Evolutionary conservation across 2,329 filamentous ascomycete species (phyloP).

Genomic region (Colletotrichum tropicicola): DNA sequence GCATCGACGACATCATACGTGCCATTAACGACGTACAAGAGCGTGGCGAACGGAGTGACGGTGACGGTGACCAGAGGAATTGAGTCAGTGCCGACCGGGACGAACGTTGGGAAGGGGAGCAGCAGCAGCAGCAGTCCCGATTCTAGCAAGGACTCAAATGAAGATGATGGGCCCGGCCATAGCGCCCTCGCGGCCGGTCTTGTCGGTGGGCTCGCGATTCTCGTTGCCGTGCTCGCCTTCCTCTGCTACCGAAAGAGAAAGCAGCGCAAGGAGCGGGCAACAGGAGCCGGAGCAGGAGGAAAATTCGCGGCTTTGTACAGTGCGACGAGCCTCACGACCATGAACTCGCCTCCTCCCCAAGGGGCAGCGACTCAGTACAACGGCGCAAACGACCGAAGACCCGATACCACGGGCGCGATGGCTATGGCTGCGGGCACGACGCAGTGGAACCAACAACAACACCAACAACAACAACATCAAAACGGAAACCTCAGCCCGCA

Average conservation of each 20-base stretch:
- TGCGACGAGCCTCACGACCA: conserved; percentile 28
- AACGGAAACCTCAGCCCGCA: conserved; percentile 7
- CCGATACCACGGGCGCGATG: neutral
- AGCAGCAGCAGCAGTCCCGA: neutral
- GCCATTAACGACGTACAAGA: conserved; percentile 21
- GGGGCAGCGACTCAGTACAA: conserved; percentile 10
- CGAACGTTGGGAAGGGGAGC: neutral
- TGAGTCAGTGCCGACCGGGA: conserved; percentile 9
- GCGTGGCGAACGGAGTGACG: conserved; percentile 23
- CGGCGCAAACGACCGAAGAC: neutral
- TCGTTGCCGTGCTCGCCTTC: conserved; percentile 2
- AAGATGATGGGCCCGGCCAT: neutral
- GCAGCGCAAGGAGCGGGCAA: conserved; percentile 5
- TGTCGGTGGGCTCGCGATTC: neutral
- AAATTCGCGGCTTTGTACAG: conserved; percentile 24
- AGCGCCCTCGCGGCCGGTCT: conserved; percentile 12
- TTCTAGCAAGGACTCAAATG: neutral
- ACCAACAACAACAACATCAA: conserved; percentile 10
- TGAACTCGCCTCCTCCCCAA: conserved; percentile 7
- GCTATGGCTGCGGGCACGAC: neutral
- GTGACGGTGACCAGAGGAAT: conserved; percentile 20
- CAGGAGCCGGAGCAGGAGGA: neutral
- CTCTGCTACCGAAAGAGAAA: conserved; percentile 16
- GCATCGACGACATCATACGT: neutral
- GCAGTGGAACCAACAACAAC: conserved; percentile 9